Conservation (phyloP, 345 rosid species). For the Citropsis articulata region DNA sequence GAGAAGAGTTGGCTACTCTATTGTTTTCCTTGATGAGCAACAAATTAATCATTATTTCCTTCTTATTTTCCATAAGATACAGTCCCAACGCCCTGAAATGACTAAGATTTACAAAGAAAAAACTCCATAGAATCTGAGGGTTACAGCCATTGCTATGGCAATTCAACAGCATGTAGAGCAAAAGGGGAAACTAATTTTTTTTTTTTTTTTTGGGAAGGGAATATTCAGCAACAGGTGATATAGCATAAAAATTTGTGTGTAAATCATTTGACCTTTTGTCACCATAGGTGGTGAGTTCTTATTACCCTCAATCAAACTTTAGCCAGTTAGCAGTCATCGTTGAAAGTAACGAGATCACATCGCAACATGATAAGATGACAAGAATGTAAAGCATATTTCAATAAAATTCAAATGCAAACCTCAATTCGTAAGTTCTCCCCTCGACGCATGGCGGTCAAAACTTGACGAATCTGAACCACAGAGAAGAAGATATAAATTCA, state of each 20-base stretch:
- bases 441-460: constrained; percentile 71
- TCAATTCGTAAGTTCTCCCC: constrained; percentile 68
- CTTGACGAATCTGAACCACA: constrained; percentile 74
- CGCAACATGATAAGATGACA: constrained; percentile 5
- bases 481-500: constrained; percentile 26
- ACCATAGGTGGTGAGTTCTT: background rate
- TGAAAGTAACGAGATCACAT: background rate
- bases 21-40: background rate
- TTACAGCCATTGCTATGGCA: background rate
- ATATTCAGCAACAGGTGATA: background rate
- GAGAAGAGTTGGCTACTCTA: background rate
- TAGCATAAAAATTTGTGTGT: background rate
- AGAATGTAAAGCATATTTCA: background rate
- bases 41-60: background rate
- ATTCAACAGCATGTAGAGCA: background rate
- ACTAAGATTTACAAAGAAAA: background rate
- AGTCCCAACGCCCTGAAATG: background rate
- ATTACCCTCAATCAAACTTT: background rate
- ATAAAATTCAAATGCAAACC: constrained; percentile 43
- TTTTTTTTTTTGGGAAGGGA: background rate
- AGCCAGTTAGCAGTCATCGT: background rate
- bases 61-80: background rate
- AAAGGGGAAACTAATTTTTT: background rate
- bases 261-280: constrained; percentile 1
- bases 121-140: background rate